Evolutionary conservation across 2,329 filamentous ascomycete genomes (phyloP), one percentile per base, ranked within the genome.

Genomic region (Penicillium paneum): DNA sequence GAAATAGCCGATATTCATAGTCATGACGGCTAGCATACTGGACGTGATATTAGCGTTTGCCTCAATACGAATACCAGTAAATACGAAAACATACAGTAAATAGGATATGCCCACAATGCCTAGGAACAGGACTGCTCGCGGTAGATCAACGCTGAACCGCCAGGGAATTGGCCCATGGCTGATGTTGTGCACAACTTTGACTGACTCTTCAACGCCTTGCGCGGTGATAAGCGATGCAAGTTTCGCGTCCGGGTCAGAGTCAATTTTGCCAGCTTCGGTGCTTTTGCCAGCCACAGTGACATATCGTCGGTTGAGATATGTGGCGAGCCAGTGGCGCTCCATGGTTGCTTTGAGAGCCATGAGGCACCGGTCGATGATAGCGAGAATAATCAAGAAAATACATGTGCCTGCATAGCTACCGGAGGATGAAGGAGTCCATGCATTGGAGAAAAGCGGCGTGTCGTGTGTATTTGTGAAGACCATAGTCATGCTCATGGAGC

Each of bases 21-120:
- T 92, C 90, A 94, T 96, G 68, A 95, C 88, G 13, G 89, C 90
- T 75, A 96, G 77, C 91, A 96, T 96, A 56, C 91, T 96, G 64
- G 35, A 17, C 47, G 11, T 19, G 11, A 49, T 19, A 39, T 59
- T 28, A 49, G 56, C 61, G 21, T 28, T 26, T 38, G 39, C 38
- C 12, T 12, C 8, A 48, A 29, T 19, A 3, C 28, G 6, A 48
- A 29, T 19, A 3, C 28, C 39, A 10, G 49, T 35, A 34, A 26
- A 39, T 48, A 28, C 24, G 36, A 26, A 38, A 32, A 85, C 90
- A 82, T 76, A 96, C 91, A 96, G 84, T 31, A 96, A 76, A 74
- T 96, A 96, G 12, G 87, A 88, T 41, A 95, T 82, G 8, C 85
- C 90, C n/a, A 83, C 84, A 67, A 90, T 85, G 21, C 88, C 74